These are phyloP conservation scores for Hygrocybe coccinea DNA, from an alignment of 768 basidiomycete genomes.

Conservation along the genomic window DNA sequence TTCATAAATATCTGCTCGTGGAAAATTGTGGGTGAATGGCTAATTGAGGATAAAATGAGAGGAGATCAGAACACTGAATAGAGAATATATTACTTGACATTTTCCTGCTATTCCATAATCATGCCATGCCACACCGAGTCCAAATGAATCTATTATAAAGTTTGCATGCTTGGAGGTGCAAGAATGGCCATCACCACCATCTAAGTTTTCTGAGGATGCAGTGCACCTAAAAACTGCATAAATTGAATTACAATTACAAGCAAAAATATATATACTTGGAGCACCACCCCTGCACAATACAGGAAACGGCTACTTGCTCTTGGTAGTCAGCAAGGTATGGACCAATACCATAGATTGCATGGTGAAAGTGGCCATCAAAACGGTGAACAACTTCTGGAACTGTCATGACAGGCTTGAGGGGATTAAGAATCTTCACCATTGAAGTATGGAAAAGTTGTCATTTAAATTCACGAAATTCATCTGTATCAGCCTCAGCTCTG, in stretches of 20 bases:
- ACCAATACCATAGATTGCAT: constrained; percentile 29
- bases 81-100: constrained; percentile 25
- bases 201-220: no score
- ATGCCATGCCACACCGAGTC: constrained; percentile 24
- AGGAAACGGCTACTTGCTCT: constrained; percentile 29
- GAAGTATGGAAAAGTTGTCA: constrained; percentile 30
- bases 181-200: no score
- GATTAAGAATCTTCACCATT: constrained; percentile 18
- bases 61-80: neutral
- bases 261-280: no score
- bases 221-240: no score
- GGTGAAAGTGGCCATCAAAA: constrained; percentile 27
- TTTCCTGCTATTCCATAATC: constrained; percentile 30
- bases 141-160: constrained; percentile 15
- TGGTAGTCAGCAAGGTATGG: constrained; percentile 40
- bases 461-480: constrained; percentile 24
- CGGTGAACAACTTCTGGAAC: constrained; percentile 20
- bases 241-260: no score
- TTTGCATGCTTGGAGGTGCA: constrained; percentile 13
- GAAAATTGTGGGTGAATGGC: constrained; percentile 35
- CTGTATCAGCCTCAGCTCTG: constrained; percentile 9
- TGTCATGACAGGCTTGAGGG: constrained; percentile 23
- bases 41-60: constrained; percentile 6
- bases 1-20: constrained; percentile 33
- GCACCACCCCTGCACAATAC: constrained; percentile 36